These are phyloP conservation scores for Akanthomyces muscarius DNA, from an alignment of 2,329 filamentous ascomycete species.

Conservation along the genomic window DNA sequence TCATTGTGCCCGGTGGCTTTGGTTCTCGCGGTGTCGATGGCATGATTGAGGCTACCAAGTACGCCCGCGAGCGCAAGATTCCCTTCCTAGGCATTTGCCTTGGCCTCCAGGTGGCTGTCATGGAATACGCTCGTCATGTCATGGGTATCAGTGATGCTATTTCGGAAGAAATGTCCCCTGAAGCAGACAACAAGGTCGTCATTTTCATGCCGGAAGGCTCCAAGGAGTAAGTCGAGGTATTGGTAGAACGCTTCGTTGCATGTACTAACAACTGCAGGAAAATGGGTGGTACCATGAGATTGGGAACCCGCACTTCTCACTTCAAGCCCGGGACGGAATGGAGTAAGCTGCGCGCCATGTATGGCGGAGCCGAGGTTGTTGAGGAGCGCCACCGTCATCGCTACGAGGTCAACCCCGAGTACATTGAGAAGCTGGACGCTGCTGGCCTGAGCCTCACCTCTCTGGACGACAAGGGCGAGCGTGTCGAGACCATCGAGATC, in stretches of 20 bases:
- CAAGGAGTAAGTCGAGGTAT: conserved; percentile 34
- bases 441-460: conserved; percentile 72
- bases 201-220: conserved; percentile 83
- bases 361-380: conserved; percentile 55
- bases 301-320: conserved; percentile 68
- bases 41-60: conserved; percentile 84
- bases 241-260: neutral
- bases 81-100: conserved; percentile 89
- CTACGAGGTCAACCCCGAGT: conserved; percentile 84
- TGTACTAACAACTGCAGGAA: conserved; percentile 27
- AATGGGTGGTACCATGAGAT: conserved; percentile 82
- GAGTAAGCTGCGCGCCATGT: conserved; percentile 72
- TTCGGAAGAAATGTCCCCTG: conserved; percentile 52
- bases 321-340: conserved; percentile 76
- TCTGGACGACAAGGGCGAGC: conserved; percentile 71
- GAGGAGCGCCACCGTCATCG: conserved; percentile 81
- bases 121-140: conserved; percentile 78
- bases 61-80: conserved; percentile 75
- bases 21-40: conserved; percentile 79
- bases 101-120: conserved; percentile 88
- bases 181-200: conserved; percentile 65
- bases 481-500: conserved; percentile 81
- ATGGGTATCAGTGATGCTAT: conserved; percentile 57
- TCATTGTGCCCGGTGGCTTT: conserved; percentile 67
- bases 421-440: conserved; percentile 63